Percentiles rank a stretch among this genome's conserved stretches.
Conservation (phyloP, 768 basidiomycete species). For the Leccinum subgranulosum region DNA sequence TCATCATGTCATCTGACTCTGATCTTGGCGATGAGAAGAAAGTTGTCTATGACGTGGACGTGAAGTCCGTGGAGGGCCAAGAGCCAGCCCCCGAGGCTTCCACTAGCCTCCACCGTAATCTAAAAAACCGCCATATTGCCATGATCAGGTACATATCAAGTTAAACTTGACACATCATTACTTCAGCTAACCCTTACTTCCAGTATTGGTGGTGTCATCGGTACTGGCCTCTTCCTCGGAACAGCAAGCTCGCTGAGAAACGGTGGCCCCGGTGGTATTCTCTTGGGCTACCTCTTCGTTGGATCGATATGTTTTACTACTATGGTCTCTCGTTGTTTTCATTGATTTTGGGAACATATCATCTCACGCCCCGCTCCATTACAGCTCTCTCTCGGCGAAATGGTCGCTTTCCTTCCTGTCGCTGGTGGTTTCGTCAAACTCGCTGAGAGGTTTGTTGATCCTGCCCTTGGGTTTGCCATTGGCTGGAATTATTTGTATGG, state of each 20-base stretch:
- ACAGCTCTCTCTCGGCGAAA: slow-evolving; percentile 41
- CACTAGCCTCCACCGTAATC: slow-evolving; percentile 22
- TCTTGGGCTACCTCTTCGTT: slow-evolving; percentile 39
- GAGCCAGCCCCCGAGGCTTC: background rate
- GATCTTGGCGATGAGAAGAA: background rate
- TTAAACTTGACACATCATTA: too few species aligned
- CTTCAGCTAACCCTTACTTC: background rate
- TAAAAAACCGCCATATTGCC: slow-evolving; percentile 34
- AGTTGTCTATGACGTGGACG: background rate
- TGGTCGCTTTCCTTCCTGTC: slow-evolving; percentile 44
- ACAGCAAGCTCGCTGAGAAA: slow-evolving; percentile 33
- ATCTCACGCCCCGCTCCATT: background rate
- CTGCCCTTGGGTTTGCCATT: slow-evolving; percentile 42
- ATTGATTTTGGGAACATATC: background rate
- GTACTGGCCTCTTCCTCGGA: slow-evolving; percentile 38
- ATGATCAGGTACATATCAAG: slow-evolving; percentile 30
- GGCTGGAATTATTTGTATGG: slow-evolving; percentile 43
- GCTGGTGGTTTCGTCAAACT: slow-evolving; percentile 46
- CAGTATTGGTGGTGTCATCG: slow-evolving; percentile 39
- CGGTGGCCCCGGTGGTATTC: slow-evolving; percentile 46
- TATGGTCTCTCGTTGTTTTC: slow-evolving; percentile 27
- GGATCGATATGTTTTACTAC: slow-evolving; percentile 37
- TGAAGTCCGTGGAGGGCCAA: slow-evolving; percentile 12
- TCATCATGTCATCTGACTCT: slow-evolving; percentile 10
- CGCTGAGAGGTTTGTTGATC: slow-evolving; percentile 48